Evolutionary conservation across 108 stramenopile species (phyloP).

Genomic region (Fistulifera pelliculosa): DNA sequence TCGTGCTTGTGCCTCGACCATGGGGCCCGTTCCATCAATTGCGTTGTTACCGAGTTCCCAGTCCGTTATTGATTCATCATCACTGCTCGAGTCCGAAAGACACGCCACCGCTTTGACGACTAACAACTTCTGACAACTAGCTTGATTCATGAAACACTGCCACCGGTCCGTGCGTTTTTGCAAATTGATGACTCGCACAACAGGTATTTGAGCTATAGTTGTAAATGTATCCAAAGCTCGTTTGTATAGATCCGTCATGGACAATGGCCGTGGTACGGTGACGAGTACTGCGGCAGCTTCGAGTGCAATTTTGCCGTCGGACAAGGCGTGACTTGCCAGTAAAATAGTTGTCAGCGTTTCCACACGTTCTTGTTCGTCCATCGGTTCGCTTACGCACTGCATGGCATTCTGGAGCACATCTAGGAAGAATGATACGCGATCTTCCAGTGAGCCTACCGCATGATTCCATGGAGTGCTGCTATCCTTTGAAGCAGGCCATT

Average conservation of each 20-base stretch:
- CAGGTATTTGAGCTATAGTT: slow-evolving; percentile 26
- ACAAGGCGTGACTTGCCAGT: slow-evolving; percentile 6
- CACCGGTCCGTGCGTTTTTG: slow-evolving; percentile 50
- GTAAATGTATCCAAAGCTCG: slow-evolving; percentile 18
- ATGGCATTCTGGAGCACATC: too few relatives aligned
- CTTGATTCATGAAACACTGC: slow-evolving; percentile 44
- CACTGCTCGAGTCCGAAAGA: slow-evolving; percentile 7
- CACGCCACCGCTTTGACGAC: slow-evolving; percentile 39
- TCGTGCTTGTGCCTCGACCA: slow-evolving; percentile 24
- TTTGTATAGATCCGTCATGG: too few relatives aligned
- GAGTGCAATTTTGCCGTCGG: slow-evolving; percentile 17
- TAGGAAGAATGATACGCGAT: too few relatives aligned
- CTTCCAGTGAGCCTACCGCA: too few relatives aligned
- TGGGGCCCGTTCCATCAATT: slow-evolving; percentile 49
- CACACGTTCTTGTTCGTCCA: too few relatives aligned
- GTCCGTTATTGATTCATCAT: neutral
- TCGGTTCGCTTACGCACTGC: too few relatives aligned
- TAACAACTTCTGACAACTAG: slow-evolving; percentile 35
- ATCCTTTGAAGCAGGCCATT: too few relatives aligned
- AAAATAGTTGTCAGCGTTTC: neutral
- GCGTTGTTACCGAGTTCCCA: slow-evolving; percentile 47
- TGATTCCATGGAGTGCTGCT: too few relatives aligned
- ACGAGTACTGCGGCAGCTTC: neutral
- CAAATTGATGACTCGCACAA: slow-evolving; percentile 61
- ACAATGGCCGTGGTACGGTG: too few relatives aligned